These are phyloP conservation scores for Micractinium sp. DNA, from an alignment of 139 green algal genomes.

Conservation along the genomic window DNA sequence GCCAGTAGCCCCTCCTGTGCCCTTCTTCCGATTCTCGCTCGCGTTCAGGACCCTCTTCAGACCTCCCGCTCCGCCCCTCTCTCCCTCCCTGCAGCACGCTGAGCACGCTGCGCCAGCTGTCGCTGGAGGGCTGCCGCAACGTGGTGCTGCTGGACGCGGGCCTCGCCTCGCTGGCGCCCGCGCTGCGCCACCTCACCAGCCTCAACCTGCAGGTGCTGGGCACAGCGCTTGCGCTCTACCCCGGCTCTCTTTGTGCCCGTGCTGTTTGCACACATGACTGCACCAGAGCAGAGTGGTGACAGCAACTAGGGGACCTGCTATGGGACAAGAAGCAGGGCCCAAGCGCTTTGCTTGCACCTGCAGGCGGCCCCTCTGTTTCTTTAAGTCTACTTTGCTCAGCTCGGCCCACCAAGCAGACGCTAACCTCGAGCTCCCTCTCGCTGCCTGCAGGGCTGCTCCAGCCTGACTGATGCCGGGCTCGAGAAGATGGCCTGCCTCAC, in stretches of 20 bases:
- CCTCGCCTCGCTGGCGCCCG: neutral
- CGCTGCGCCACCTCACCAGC: slow-evolving; percentile 24
- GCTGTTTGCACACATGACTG: too few species aligned
- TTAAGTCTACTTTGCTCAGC: too few species aligned
- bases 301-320: neutral
- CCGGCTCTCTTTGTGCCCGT: too few species aligned
- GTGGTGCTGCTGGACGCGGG: slow-evolving; percentile 39
- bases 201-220: slow-evolving; percentile 32
- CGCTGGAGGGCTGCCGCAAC: slow-evolving; percentile 35
- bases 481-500: slow-evolving; percentile 33
- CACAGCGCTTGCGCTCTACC: too few species aligned
- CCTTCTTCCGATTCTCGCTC: too few species aligned
- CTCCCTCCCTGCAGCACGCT: slow-evolving; percentile 12
- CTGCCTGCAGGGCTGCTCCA: slow-evolving; percentile 49
- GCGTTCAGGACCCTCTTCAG: too few species aligned
- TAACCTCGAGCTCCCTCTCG: too few species aligned
- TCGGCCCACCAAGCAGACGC: too few species aligned
- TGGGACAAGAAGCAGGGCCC: neutral
- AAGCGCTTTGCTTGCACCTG: slow-evolving; percentile 10
- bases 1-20: too few species aligned
- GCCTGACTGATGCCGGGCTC: slow-evolving; percentile 51
- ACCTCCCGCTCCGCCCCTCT: neutral
- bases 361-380: too few species aligned
- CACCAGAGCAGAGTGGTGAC: too few species aligned
- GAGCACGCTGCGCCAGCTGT: slow-evolving; percentile 16